Conservation (phyloP, 2,329 filamentous ascomycete genomes). For the Pleoardoris graminearum region DNA sequence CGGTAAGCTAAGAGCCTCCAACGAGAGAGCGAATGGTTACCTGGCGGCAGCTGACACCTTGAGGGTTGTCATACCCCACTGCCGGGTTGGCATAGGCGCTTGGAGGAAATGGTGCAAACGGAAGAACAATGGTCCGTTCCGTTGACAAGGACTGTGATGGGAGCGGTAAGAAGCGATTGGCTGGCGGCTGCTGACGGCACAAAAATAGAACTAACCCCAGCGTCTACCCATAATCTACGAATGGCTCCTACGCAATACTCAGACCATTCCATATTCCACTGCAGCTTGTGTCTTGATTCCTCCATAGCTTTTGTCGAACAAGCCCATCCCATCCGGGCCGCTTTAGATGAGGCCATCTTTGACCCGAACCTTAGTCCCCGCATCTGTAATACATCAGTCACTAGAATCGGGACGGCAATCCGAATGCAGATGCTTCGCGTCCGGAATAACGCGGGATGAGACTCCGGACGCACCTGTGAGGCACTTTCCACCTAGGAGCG, state of each 20-base stretch:
- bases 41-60: conserved; percentile 39
- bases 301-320: conserved; percentile 6
- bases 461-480: conserved; percentile 9
- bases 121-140: conserved; percentile 30
- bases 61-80: conserved; percentile 13
- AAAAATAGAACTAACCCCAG: conserved; percentile 13
- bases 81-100: conserved; percentile 33
- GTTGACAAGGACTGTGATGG: conserved; percentile 18
- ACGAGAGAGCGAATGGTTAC: conserved; percentile 18
- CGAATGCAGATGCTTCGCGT: neutral
- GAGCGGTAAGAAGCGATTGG: conserved; percentile 26
- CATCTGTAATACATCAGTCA: conserved; percentile 1
- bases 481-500: neutral
- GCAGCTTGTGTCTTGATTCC: conserved; percentile 3
- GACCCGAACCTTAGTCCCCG: neutral
- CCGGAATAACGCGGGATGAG: conserved; percentile 16
- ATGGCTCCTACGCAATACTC: conserved; percentile 7
- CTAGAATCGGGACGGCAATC: neutral
- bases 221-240: conserved; percentile 13
- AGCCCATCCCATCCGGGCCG: neutral
- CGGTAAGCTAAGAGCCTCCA: conserved; percentile 29
- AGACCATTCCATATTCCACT: conserved; percentile 1
- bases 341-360: neutral
- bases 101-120: conserved; percentile 22
- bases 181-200: conserved; percentile 1